Base-by-base conservation (phyloP, 2,329 filamentous ascomycete species). In the Nemania abortiva region DNA sequence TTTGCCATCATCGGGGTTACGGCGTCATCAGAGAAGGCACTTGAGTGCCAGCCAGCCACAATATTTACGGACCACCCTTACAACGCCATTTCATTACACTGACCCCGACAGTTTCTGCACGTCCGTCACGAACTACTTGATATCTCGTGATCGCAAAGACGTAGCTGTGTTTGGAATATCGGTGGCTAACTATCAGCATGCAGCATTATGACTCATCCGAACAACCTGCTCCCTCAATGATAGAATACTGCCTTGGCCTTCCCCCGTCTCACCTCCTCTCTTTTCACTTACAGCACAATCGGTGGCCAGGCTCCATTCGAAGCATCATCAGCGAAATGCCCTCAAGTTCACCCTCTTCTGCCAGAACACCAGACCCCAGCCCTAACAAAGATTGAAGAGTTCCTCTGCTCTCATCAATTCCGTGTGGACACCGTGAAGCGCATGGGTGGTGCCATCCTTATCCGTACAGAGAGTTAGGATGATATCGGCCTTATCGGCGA, bases 401-500 rank as follows among this genome's bases (percentile, higher is more conserved):
- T 75, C 68, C 63, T 82, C 22, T 59, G 70, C 11, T 79, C 79
- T 2, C 57, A 74, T 45, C 71, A 74, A 37, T 81, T 82, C 67
- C 74, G 77, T 37, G 77, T 79, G 37, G 77, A 78, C 53, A 77
- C 79, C 15, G 68, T 81, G 42, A 65, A 69, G 56, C 78, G 77
- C 61, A 53, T 88, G 66, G 77, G 84, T 15, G 81, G 82, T 3
- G 81, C 85, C 24, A 81, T 90, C 34, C 83, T 85, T 73, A 82
- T 89, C 29, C 86, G 86, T 0, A 88, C 87, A 1, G 80, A 87
- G 56, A 85, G 84, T 0, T 88, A 84, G 63, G 87, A 89, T 72
- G 84, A 89, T 69, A 79, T 89, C 70, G 86, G 85, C 3, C 78
- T 80, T 0, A 79, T 90, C 18, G 86, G 85, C 34, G 79, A 83